Conservation (phyloP, 257 asterid species). For the Scutellaria minor region DNA sequence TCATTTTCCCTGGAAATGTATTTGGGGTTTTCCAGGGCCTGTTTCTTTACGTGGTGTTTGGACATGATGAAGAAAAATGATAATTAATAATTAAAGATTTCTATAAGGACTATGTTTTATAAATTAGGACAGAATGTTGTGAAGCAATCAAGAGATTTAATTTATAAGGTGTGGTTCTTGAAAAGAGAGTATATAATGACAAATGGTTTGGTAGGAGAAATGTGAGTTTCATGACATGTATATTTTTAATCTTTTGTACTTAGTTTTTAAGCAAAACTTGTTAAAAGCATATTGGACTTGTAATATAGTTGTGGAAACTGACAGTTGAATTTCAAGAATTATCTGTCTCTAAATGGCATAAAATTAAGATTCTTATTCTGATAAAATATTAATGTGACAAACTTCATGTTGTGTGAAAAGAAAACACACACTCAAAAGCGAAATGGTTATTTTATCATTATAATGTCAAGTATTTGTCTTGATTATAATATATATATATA, state of each 20-base stretch:
- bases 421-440: not conserved
- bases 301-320: constrained; percentile 53
- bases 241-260: constrained; percentile 37
- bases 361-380: constrained; percentile 28
- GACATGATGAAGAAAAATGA: constrained; percentile 49
- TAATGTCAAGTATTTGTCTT: not conserved
- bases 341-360: not conserved
- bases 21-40: constrained; percentile 24
- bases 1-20: constrained; percentile 50
- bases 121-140: constrained; percentile 30
- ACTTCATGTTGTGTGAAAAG: constrained; percentile 1
- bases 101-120: not conserved
- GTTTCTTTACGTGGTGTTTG: constrained; percentile 48
- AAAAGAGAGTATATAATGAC: constrained; percentile 21
- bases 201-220: constrained; percentile 56
- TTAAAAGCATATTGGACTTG: constrained; percentile 56
- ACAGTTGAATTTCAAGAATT: constrained; percentile 41
- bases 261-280: constrained; percentile 54
- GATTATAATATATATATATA: too few species aligned
- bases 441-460: not conserved
- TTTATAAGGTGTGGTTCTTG: constrained; percentile 34
- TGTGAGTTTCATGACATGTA: constrained; percentile 50
- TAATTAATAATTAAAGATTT: not conserved
- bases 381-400: constrained; percentile 23
- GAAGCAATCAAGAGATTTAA: constrained; percentile 24